These are phyloP conservation scores for Irpex sp. DNA, from an alignment of 1,284 basidiomycete species.

Conservation along the genomic window DNA sequence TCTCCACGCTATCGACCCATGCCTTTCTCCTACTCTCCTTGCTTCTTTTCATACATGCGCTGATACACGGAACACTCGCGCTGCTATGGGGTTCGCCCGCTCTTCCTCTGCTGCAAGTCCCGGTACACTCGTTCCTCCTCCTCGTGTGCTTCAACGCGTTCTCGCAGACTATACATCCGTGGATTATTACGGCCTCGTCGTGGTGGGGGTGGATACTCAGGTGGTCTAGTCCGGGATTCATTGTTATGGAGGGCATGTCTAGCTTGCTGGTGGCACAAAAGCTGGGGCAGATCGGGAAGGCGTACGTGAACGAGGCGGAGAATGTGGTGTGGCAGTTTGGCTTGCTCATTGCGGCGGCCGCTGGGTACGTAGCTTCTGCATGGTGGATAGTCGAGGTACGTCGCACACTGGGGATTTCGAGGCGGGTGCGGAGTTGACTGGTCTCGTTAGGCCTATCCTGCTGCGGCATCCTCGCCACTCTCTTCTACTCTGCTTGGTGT, in stretches of 20 bases:
- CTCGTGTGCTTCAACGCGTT: conserved; percentile 78
- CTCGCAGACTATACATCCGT: conserved; percentile 55
- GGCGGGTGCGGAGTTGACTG: conserved; percentile 11
- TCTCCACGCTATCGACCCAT: conserved; percentile 72
- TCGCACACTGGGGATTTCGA: conserved; percentile 15
- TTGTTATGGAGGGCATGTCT: conserved; percentile 78
- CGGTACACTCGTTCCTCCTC: conserved; percentile 75
- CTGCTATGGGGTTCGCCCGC: conserved; percentile 61
- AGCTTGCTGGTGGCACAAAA: conserved; percentile 78
- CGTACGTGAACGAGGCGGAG: conserved; percentile 64
- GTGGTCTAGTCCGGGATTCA: conserved; percentile 71
- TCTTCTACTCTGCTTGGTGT: conserved; percentile 83
- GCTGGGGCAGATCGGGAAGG: conserved; percentile 68
- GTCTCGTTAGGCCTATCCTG: conserved; percentile 57
- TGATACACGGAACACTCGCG: conserved; percentile 70
- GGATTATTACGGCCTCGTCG: conserved; percentile 47
- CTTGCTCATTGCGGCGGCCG: conserved; percentile 66
- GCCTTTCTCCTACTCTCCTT: conserved; percentile 80
- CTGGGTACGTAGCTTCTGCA: conserved; percentile 69
- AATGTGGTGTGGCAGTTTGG: conserved; percentile 56
- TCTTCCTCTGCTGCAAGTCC: conserved; percentile 70
- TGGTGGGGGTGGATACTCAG: conserved; percentile 72
- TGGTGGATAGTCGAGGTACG: conserved; percentile 77
- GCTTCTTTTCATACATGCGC: conserved; percentile 66
- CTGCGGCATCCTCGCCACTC: conserved; percentile 73